These are phyloP conservation scores for Vicia sativa DNA, from an alignment of 306 rosid genomes.

Conservation along the genomic window DNA sequence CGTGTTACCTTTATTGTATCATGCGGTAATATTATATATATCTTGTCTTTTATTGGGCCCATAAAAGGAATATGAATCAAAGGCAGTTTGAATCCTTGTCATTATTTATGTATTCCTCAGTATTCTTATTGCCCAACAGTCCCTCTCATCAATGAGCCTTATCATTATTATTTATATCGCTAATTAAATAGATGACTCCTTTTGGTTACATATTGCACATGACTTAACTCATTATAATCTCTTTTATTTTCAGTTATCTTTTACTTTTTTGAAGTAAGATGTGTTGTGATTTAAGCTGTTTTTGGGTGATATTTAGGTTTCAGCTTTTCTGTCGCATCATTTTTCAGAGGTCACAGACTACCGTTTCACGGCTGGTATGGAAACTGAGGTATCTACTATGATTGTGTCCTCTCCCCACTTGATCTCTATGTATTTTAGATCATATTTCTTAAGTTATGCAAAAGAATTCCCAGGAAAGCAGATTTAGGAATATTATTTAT, in stretches of 20 bases:
- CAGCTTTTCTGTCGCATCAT: constrained; percentile 90
- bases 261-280: constrained; percentile 17
- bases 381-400: constrained; percentile 72
- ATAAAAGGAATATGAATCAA: constrained; percentile 9
- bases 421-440: not conserved
- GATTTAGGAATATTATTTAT: not conserved
- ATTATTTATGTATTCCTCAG: not conserved
- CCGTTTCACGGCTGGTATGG: constrained; percentile 98
- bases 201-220: constrained; percentile 2
- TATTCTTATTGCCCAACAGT: constrained; percentile 12
- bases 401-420: constrained; percentile 7
- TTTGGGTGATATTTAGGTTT: constrained; percentile 65
- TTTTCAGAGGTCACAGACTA: constrained; percentile 94
- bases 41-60: not conserved
- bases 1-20: not conserved
- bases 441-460: constrained; percentile 1
- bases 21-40: not conserved
- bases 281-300: constrained; percentile 20
- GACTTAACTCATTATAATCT: constrained; percentile 20
- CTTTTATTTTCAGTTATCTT: constrained; percentile 21
- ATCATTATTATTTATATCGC: not conserved
- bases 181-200: not conserved
- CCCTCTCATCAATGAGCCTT: constrained; percentile 7
- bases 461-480: not conserved
- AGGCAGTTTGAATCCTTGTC: not conserved